Percentiles rank a stretch among this genome's conserved stretches.
Evolutionary conservation across 306 rosid species (phyloP).

Genomic region (Ziziphus jujuba): DNA sequence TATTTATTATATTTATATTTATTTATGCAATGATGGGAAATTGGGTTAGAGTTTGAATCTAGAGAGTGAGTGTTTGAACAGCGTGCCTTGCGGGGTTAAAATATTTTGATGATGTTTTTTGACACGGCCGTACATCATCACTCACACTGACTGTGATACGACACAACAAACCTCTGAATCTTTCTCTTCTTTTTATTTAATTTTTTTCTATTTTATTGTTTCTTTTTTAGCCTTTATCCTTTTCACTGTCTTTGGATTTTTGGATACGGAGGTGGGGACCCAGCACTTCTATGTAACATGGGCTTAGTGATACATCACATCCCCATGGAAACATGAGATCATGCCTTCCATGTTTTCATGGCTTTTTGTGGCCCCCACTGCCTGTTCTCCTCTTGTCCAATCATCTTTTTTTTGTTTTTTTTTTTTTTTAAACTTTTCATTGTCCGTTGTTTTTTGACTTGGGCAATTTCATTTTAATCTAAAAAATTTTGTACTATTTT

Average conservation of each 20-base stretch:
- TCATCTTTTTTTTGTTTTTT: background rate
- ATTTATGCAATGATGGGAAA: background rate
- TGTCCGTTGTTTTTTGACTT: too few species aligned
- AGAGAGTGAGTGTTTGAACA: background rate
- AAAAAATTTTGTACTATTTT: too few species aligned
- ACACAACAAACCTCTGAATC: slow-evolving; percentile 27
- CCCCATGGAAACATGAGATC: slow-evolving; percentile 28
- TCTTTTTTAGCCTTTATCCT: too few species aligned
- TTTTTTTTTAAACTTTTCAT: too few species aligned
- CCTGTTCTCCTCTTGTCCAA: background rate
- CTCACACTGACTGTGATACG: slow-evolving; percentile 29
- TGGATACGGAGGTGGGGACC: slow-evolving; percentile 11
- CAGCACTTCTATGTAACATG: slow-evolving; percentile 3
- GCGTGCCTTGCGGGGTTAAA: slow-evolving; percentile 16
- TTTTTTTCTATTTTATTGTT: background rate
- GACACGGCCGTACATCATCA: background rate
- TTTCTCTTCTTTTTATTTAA: background rate
- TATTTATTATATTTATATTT: background rate
- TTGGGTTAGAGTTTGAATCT: background rate
- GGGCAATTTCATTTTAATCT: too few species aligned
- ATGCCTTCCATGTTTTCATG: slow-evolving; percentile 17
- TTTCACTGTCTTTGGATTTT: too few species aligned
- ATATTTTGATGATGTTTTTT: background rate
- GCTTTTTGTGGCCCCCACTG: background rate
- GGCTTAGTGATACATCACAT: slow-evolving; percentile 32